These are phyloP conservation scores for Xylaria acuta DNA, from an alignment of 495 filamentous ascomycete species.

Conservation along the genomic window DNA sequence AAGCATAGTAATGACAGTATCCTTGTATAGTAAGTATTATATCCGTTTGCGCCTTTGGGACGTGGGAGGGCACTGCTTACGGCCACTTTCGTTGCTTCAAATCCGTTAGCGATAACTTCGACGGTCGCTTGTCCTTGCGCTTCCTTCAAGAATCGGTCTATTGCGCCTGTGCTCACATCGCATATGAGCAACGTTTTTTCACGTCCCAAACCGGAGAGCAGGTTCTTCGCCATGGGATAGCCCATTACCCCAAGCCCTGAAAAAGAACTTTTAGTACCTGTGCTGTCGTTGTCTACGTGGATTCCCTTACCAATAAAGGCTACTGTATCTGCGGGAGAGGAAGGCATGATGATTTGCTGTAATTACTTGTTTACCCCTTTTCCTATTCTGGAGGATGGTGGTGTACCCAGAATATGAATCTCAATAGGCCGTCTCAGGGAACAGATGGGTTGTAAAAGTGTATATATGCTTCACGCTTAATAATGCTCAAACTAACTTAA, in stretches of 20 bases:
- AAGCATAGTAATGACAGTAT: conserved; percentile 50
- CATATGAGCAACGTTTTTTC: conserved; percentile 51
- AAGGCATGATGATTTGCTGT: not conserved
- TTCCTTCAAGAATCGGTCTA: conserved; percentile 45
- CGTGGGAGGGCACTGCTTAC: conserved; percentile 30
- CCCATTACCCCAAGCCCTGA: conserved; percentile 48
- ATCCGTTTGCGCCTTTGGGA: not conserved
- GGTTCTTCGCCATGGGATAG: conserved; percentile 60
- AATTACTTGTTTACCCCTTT: not conserved
- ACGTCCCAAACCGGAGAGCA: conserved; percentile 47
- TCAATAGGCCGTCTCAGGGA: not conserved
- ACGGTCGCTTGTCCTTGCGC: conserved; percentile 35
- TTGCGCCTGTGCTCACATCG: conserved; percentile 52
- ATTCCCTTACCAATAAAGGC: conserved; percentile 38
- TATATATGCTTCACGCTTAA: not conserved
- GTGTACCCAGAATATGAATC: not conserved
- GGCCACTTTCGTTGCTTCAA: conserved; percentile 51
- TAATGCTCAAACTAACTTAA: not conserved
- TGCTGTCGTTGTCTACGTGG: not conserved
- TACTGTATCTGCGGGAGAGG: conserved; percentile 29
- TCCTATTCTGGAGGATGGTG: not conserved
- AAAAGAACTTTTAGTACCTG: not conserved
- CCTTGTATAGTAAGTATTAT: conserved; percentile 31
- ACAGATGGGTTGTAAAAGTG: not conserved
- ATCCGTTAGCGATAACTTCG: conserved; percentile 33